Evolutionary conservation across 345 rosid genomes (phyloP), one percentile per base, ranked within the genome.

Genomic region (Linum trigynum): DNA sequence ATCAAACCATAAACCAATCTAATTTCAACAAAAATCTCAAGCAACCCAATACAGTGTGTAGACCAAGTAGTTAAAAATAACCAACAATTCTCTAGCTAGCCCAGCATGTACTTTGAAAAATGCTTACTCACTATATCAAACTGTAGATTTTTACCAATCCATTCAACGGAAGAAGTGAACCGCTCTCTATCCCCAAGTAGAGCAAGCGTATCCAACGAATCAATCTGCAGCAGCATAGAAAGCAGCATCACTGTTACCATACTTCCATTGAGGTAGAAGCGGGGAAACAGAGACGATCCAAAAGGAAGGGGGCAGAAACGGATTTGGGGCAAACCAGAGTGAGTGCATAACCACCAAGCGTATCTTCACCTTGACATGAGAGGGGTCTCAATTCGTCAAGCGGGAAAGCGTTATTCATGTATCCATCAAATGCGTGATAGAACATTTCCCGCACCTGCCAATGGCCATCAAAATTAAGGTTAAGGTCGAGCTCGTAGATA

Each of bases 91-190:
- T 16, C 61, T 57, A 17, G 61, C 61, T 48, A 48, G 53, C 14
- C 53, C 14, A 59, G 11, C 7, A 59, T 36, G 14, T 5, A 59
- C 15, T 17, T 3, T 61, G 63, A 77, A 74, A 67, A 62, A 65
- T 56, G 67, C 69, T 79, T 69, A 88, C 99, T 90, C 95, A 94
- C 99, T 79, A 86, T 94, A 80, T 94, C 90, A 86, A 94, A 94
- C 82, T 59, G 97, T 76, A 94, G 88, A 69, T 84, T 85, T 90
- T 88, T 90, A 88, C 91, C 96, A 84, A 94, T 82, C 97, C 99
- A 90, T 73, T 86, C 95, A 67, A 90, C 96, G 59, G 97, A 85
- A 71, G 89, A 70, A 61, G 91, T 65, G 67, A 94, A 90, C 17
- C 64, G 84, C 48, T 86, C 88, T 68, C 73, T 80, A 48, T 94